phyloP scores from a whole-genome alignment of 2,329 filamentous ascomycete genomes.

The Sporothrix luriei region DNA sequence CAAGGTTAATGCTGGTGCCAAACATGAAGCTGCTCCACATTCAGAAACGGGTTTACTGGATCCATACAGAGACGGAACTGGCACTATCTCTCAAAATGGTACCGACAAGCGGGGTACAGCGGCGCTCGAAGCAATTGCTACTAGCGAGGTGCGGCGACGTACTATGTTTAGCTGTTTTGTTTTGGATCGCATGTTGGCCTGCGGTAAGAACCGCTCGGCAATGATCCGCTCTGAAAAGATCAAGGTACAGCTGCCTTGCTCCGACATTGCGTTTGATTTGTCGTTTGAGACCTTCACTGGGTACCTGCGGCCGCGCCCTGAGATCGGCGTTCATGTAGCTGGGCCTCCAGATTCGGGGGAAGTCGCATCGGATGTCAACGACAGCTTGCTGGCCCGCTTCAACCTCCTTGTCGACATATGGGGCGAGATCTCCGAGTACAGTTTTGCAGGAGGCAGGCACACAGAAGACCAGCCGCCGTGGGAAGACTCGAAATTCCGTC shows the following conservation, averaged over 20 bases:
- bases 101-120: background rate
- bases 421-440: constrained; percentile 61
- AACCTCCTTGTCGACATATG: constrained; percentile 62
- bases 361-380: constrained; percentile 38
- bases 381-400: constrained; percentile 57
- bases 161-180: constrained; percentile 77
- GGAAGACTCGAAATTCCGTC: constrained; percentile 58
- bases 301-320: constrained; percentile 45
- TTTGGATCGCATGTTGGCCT: constrained; percentile 69
- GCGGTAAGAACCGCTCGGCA: constrained; percentile 62
- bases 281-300: constrained; percentile 60
- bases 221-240: constrained; percentile 63
- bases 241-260: constrained; percentile 67
- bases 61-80: background rate
- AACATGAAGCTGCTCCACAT: background rate
- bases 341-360: constrained; percentile 29
- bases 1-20: background rate
- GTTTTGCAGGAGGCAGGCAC: constrained; percentile 55
- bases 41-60: background rate
- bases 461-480: constrained; percentile 60
- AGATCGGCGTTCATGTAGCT: background rate
- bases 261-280: constrained; percentile 65
- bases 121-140: constrained; percentile 49
- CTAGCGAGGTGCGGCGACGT: constrained; percentile 65
- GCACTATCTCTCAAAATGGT: background rate